These are phyloP conservation scores for Leucoagaricus sp. DNA, from an alignment of 1,284 basidiomycete species.

Conservation along the genomic window DNA sequence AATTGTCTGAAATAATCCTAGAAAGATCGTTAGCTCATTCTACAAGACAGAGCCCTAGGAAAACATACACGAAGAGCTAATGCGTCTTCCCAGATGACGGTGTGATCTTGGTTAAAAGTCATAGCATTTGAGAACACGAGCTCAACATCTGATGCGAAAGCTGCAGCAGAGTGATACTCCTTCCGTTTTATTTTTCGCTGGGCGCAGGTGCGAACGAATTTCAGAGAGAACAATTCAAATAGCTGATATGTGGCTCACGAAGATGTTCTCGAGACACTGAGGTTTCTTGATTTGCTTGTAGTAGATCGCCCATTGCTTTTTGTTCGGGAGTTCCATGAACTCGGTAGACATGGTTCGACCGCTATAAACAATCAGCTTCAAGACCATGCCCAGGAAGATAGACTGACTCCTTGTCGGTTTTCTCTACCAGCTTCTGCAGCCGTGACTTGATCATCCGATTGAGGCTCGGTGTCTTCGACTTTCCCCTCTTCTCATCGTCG, in stretches of 20 bases:
- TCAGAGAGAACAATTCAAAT: constrained; percentile 12
- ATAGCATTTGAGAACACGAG: constrained; percentile 92
- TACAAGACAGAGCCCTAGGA: constrained; percentile 3
- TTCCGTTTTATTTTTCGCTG: constrained; percentile 79
- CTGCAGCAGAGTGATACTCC: constrained; percentile 63
- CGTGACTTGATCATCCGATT: constrained; percentile 62
- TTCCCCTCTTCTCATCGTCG: constrained; percentile 43
- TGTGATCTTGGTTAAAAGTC: constrained; percentile 77
- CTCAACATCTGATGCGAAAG: constrained; percentile 86
- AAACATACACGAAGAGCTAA: constrained; percentile 56
- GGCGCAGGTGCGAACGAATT: neutral
- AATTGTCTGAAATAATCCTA: constrained; percentile 72
- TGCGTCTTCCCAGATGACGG: constrained; percentile 77
- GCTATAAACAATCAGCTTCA: constrained; percentile 33
- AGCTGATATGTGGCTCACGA: constrained; percentile 48
- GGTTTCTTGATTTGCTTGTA: constrained; percentile 85
- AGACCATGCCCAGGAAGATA: neutral
- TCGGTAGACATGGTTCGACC: constrained; percentile 71
- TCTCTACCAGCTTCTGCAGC: constrained; percentile 69
- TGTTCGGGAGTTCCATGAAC: constrained; percentile 85
- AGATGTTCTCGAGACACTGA: constrained; percentile 79
- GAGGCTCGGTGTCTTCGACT: constrained; percentile 62
- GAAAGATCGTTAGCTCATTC: constrained; percentile 17
- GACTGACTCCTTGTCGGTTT: constrained; percentile 65
- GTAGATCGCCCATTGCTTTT: constrained; percentile 81